A percentile compares a stretch with the other conserved stretches of the same genome.
Evolutionary conservation across 2,329 filamentous ascomycete genomes (phyloP).

Genomic region (Fusarium beomiforme): DNA sequence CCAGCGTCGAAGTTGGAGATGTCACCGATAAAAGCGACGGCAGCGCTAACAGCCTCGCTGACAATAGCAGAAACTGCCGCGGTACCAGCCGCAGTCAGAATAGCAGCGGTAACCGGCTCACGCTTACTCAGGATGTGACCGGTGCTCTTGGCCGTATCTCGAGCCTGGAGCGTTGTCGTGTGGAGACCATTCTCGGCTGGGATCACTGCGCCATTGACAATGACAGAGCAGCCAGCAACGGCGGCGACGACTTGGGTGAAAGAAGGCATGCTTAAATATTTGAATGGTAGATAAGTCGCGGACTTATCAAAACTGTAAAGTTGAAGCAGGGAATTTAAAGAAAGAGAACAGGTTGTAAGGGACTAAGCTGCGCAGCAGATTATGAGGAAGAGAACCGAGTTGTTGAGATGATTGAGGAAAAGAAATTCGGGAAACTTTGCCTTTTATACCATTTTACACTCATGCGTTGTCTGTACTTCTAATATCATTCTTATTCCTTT

Average conservation of each 20-base stretch:
- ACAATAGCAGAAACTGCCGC: neutral
- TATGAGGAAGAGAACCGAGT: neutral
- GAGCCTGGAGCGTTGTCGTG: neutral
- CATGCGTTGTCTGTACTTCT: fast-evolving
- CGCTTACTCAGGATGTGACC: neutral
- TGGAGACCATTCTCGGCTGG: neutral
- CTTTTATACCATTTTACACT: neutral
- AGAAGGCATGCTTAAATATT: neutral
- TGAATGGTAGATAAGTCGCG: neutral
- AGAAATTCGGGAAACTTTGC: fast-evolving
- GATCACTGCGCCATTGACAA: neutral
- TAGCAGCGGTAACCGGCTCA: neutral
- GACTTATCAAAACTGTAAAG: neutral
- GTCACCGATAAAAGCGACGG: neutral
- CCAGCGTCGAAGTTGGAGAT: constrained; percentile 7
- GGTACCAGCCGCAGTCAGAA: constrained; percentile 5
- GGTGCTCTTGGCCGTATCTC: neutral
- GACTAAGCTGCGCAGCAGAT: neutral
- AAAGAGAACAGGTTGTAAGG: neutral
- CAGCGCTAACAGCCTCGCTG: neutral
- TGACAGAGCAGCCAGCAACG: neutral
- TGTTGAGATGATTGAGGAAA: neutral
- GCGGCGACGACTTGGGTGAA: neutral
- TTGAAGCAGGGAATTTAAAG: neutral
- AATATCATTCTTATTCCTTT: too few species aligned